These are phyloP conservation scores for Apiospora phragmitis DNA, from an alignment of 2,329 filamentous ascomycete genomes.

Conservation along the genomic window DNA sequence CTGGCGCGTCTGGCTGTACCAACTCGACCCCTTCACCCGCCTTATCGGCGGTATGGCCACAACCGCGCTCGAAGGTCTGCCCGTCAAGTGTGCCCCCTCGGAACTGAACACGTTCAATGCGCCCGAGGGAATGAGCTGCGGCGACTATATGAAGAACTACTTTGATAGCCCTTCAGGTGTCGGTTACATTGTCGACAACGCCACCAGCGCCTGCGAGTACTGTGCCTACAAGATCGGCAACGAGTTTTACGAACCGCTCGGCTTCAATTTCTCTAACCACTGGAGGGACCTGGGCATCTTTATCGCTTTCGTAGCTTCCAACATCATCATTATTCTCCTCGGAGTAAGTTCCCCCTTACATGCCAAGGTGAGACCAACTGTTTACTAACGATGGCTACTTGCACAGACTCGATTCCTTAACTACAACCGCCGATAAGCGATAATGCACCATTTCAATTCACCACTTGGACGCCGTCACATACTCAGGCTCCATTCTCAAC, in stretches of 20 bases:
- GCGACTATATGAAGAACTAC: slow-evolving; percentile 66
- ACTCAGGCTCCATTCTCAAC: neutral
- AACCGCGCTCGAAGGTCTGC: slow-evolving; percentile 68
- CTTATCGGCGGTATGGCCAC: slow-evolving; percentile 79
- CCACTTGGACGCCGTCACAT: neutral
- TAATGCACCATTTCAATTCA: neutral
- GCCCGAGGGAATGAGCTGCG: slow-evolving; percentile 67
- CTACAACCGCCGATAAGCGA: slow-evolving; percentile 49
- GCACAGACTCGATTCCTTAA: slow-evolving; percentile 51
- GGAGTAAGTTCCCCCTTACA: slow-evolving; percentile 44
- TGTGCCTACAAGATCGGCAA: slow-evolving; percentile 81
- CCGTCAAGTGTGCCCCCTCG: slow-evolving; percentile 57
- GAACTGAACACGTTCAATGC: slow-evolving; percentile 72
- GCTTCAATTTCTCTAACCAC: slow-evolving; percentile 65
- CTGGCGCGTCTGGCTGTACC: slow-evolving; percentile 79
- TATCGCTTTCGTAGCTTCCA: slow-evolving; percentile 73
- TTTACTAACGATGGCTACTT: slow-evolving; percentile 18
- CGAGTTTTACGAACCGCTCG: slow-evolving; percentile 72
- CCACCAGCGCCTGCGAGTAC: slow-evolving; percentile 71
- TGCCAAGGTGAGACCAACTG: neutral
- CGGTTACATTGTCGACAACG: slow-evolving; percentile 71
- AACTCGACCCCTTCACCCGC: slow-evolving; percentile 81
- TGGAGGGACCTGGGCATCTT: slow-evolving; percentile 87
- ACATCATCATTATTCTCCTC: slow-evolving; percentile 62
- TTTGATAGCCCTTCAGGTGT: slow-evolving; percentile 70